Base-by-base conservation (phyloP, 768 basidiomycete species). In the Kwoniella europaea region DNA sequence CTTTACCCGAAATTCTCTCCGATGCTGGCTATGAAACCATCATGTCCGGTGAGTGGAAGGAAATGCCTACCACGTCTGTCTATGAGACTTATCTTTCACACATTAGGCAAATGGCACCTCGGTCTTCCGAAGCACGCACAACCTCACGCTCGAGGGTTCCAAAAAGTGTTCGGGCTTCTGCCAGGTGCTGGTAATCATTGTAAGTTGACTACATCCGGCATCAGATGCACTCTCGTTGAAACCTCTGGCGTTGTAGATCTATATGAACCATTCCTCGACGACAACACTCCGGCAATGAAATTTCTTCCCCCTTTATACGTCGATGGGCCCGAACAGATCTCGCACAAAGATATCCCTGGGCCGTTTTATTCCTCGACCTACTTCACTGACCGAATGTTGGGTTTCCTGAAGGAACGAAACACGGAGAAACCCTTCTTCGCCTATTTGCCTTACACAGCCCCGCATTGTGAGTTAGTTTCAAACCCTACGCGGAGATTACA, bases 61-160 rank as follows among this genome's bases (percentile, higher is more conserved):
- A 15, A 20, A 22, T n/a, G 20, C 29, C 27, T 4, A n/a, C 20
- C 22, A 42, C 12, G 54, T 64, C 15, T 4, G 35, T 35, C 35
- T 35, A 35, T 35, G 35, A 35, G 35, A 29, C n/a, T 46, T n/a
- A 29, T 35, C 52, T 10, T 16, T 24, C 29, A 29, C 13, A 29
- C 58, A 29, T 35, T 41, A 44, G 78, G 81, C n/a, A 82, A 82
- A 75, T 82, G 81, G 80, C 81, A 82, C 67, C 74, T 82, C 2
- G 81, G 81, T 29, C 74, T 82, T 43, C 76, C 77, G 1, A 70
- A 58, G 50, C 69, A 74, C 43, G 70, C 73, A 27, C 75, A 78
- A 35, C 76, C 76, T 9, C 61, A 72, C 43, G 76, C 72, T 18
- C 56, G 76, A 57, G 76, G 76, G 1, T 78, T 78, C 35, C 72